Conservation (phyloP, 805 yeast genomes). For the Metschnikowia cubensis region DNA sequence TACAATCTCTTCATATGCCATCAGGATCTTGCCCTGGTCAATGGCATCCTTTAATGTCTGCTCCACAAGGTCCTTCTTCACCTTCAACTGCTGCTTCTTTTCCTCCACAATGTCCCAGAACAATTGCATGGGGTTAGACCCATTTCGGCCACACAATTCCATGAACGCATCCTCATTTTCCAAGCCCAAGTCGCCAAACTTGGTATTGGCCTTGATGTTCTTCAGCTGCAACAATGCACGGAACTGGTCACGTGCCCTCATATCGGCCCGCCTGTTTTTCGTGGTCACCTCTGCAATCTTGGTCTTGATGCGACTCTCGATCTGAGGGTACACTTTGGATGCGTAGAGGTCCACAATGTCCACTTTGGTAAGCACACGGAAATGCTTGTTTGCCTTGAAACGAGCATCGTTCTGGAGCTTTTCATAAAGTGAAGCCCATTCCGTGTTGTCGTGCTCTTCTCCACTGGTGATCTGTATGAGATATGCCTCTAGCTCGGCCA, state of each 20-base stretch:
- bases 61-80: slow-evolving; percentile 57
- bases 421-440: slow-evolving; percentile 38
- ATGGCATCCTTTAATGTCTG: slow-evolving; percentile 41
- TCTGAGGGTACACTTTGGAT: slow-evolving; percentile 28
- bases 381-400: slow-evolving; percentile 57
- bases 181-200: slow-evolving; percentile 55
- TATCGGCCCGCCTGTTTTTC: slow-evolving; percentile 50
- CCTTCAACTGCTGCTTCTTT: slow-evolving; percentile 50
- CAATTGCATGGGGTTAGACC: slow-evolving; percentile 72
- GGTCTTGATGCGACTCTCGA: slow-evolving; percentile 19
- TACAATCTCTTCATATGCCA: slow-evolving; percentile 18
- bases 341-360: slow-evolving; percentile 60
- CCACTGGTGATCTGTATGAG: slow-evolving; percentile 36
- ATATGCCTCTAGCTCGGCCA: slow-evolving; percentile 50
- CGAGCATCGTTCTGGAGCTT: slow-evolving; percentile 44
- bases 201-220: slow-evolving; percentile 45
- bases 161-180: slow-evolving; percentile 56
- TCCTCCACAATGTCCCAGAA: slow-evolving; percentile 73
- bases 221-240: slow-evolving; percentile 42
- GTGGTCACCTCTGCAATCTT: slow-evolving; percentile 26
- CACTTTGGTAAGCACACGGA: slow-evolving; percentile 45
- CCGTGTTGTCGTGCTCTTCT: slow-evolving; percentile 22
- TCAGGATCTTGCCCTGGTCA: slow-evolving; percentile 7
- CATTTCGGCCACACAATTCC: slow-evolving; percentile 66
- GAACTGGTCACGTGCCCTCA: slow-evolving; percentile 63